Conservation (phyloP, 2,329 filamentous ascomycete species). For the Fusarium chlamydosporum region DNA sequence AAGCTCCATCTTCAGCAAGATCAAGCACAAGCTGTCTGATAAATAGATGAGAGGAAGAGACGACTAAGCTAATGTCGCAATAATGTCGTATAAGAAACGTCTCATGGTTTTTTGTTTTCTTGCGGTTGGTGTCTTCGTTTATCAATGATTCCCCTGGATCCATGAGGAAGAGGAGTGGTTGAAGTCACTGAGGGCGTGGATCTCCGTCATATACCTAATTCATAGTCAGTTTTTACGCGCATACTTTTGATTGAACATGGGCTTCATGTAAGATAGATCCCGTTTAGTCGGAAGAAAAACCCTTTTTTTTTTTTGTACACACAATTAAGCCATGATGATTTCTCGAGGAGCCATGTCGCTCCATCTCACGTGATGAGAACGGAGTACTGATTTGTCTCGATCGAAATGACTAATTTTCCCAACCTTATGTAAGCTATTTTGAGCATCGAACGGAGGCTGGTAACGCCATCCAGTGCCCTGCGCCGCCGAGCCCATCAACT, state of each 20-base stretch:
- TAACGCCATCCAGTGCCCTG: conserved; percentile 43
- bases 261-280: conserved; percentile 46
- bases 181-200: conserved; percentile 51
- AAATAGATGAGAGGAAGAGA: conserved; percentile 47
- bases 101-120: conserved; percentile 48
- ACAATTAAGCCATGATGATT: neutral
- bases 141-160: conserved; percentile 59
- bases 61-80: conserved; percentile 48
- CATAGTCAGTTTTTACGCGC: conserved; percentile 51
- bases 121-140: conserved; percentile 57
- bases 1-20: conserved; percentile 73
- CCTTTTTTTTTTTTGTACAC: conserved; percentile 34
- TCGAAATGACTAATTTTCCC: conserved; percentile 39
- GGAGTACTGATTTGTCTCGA: conserved; percentile 1
- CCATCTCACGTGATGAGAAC: conserved; percentile 22
- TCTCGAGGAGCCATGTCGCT: neutral
- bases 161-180: conserved; percentile 53
- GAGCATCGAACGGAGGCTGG: conserved; percentile 1
- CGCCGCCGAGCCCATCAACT: conserved; percentile 40
- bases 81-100: conserved; percentile 47
- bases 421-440: conserved; percentile 14
- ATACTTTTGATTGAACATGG: conserved; percentile 48
- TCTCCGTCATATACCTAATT: conserved; percentile 57
- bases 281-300: conserved; percentile 34
- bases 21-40: conserved; percentile 63